Evolutionary conservation across 2,329 filamentous ascomycete species (phyloP).

Genomic region (Fusarium odoratissimum): DNA sequence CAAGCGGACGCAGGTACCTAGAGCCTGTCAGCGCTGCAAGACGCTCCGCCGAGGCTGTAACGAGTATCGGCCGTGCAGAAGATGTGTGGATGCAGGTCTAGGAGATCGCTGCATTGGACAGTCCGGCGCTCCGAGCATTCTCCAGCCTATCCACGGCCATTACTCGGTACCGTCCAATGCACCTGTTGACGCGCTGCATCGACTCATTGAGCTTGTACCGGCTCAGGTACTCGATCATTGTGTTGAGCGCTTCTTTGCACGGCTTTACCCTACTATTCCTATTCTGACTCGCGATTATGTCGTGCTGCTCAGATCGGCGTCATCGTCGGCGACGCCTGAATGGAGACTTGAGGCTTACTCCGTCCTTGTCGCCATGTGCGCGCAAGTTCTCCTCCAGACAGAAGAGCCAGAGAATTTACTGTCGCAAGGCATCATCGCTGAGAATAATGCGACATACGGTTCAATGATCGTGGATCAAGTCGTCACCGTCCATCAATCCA

Average conservation of each 20-base stretch:
- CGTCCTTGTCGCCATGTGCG: conserved; percentile 54
- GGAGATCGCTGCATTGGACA: conserved; percentile 52
- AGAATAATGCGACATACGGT: conserved; percentile 54
- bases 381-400: conserved; percentile 56
- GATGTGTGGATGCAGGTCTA: conserved; percentile 57
- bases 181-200: conserved; percentile 31
- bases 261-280: conserved; percentile 57
- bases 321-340: conserved; percentile 39
- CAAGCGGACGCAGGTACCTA: conserved; percentile 57
- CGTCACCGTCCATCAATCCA: conserved; percentile 49
- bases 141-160: conserved; percentile 7
- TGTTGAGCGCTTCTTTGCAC: conserved; percentile 53
- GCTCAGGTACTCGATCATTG: conserved; percentile 52
- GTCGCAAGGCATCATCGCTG: conserved; percentile 48
- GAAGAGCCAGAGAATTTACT: conserved; percentile 51
- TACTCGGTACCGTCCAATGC: neutral
- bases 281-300: conserved; percentile 55
- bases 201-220: conserved; percentile 51
- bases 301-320: conserved; percentile 41
- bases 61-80: conserved; percentile 57
- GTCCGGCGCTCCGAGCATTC: conserved; percentile 16
- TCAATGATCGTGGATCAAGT: conserved; percentile 53
- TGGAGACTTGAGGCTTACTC: conserved; percentile 51
- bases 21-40: conserved; percentile 58
- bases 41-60: conserved; percentile 57